These are phyloP conservation scores for Cymbidium sinense DNA, from an alignment of 106 monocot genomes.

Conservation along the genomic window DNA sequence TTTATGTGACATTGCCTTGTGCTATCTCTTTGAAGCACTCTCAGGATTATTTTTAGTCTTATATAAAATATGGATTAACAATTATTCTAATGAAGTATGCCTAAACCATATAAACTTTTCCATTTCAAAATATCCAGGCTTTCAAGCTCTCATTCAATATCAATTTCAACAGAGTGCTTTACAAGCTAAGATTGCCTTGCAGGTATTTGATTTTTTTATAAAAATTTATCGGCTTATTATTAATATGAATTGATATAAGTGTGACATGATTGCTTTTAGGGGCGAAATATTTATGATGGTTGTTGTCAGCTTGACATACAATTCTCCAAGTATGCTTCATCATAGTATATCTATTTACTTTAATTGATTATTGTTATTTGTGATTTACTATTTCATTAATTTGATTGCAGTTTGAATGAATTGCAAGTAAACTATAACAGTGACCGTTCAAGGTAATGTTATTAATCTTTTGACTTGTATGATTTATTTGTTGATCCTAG, in stretches of 20 bases:
- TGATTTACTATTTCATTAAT: conserved; percentile 10
- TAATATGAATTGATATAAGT: conserved; percentile 4
- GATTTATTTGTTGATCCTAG: background rate
- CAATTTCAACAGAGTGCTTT: conserved; percentile 63
- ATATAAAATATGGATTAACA: background rate
- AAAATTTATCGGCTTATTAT: background rate
- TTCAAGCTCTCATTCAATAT: conserved; percentile 94
- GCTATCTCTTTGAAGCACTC: background rate
- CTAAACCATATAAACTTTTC: background rate
- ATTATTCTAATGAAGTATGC: background rate
- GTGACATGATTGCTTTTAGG: conserved; percentile 28
- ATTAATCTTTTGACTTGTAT: background rate
- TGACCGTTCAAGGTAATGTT: conserved; percentile 78
- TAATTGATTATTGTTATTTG: background rate
- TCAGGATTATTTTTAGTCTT: background rate
- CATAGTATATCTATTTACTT: background rate
- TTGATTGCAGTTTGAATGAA: conserved; percentile 66
- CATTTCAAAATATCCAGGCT: conserved; percentile 28
- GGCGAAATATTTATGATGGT: conserved; percentile 92
- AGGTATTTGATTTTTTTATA: conserved; percentile 35
- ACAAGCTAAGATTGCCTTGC: conserved; percentile 65
- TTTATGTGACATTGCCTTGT: background rate
- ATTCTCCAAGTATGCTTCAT: conserved; percentile 65
- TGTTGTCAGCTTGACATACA: conserved; percentile 97
- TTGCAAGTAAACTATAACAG: conserved; percentile 96